A percentile compares a stretch with the other conserved stretches of the same genome.
phyloP scores from a whole-genome alignment of 805 yeast genomes.

The Candida nanaspora region DNA sequence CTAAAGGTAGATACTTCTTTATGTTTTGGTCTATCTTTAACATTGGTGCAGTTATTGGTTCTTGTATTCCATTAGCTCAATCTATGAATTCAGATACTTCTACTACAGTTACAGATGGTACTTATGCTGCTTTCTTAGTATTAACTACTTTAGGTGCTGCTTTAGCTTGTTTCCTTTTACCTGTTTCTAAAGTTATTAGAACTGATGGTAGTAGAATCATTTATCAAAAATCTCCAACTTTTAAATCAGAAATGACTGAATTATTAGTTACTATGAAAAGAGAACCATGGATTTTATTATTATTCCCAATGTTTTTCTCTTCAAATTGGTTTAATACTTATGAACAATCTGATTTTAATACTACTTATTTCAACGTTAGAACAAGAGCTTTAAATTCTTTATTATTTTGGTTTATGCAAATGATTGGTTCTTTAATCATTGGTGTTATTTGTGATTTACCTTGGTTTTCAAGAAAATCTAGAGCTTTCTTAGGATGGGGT shows the following conservation, averaged over 20 bases:
- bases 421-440: conserved; percentile 45
- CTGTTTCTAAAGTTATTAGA: conserved; percentile 41
- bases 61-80: conserved; percentile 49
- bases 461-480: conserved; percentile 30
- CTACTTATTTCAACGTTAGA: conserved; percentile 47
- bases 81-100: conserved; percentile 31
- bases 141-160: conserved; percentile 41
- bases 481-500: conserved; percentile 41
- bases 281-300: conserved; percentile 30
- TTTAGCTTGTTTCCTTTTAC: conserved; percentile 40
- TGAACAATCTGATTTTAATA: conserved; percentile 53
- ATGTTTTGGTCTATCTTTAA: conserved; percentile 56
- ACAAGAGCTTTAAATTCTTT: conserved; percentile 56
- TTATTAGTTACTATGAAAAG: conserved; percentile 21
- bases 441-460: conserved; percentile 43
- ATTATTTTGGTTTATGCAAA: conserved; percentile 55
- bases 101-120: conserved; percentile 35
- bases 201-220: conserved; percentile 43
- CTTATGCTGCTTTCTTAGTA: conserved; percentile 47
- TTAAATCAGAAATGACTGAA: conserved; percentile 28
- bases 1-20: conserved; percentile 41
- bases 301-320: conserved; percentile 57
- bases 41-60: conserved; percentile 55
- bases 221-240: conserved; percentile 35
- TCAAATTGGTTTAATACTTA: conserved; percentile 65